Conservation (phyloP, 2,329 filamentous ascomycete genomes). For the Lachnellula suecica region DNA sequence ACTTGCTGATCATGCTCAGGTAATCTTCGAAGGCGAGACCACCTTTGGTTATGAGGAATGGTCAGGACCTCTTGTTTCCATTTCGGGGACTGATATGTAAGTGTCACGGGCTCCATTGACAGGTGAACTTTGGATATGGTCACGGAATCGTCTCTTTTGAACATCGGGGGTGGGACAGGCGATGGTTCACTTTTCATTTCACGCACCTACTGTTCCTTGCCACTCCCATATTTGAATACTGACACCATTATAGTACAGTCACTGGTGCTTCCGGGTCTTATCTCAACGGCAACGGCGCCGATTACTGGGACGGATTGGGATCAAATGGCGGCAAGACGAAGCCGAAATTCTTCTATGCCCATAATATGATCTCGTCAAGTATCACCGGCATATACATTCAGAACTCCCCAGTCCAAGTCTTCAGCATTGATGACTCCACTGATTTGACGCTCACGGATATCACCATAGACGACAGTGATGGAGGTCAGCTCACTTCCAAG, state of each 20-base stretch:
- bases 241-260: no score
- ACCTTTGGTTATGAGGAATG: slow-evolving; percentile 66
- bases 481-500: slow-evolving; percentile 36
- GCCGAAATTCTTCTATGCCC: slow-evolving; percentile 60
- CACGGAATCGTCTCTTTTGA: no score
- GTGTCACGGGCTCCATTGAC: no score
- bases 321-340: slow-evolving; percentile 57
- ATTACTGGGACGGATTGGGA: slow-evolving; percentile 62
- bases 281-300: slow-evolving; percentile 54
- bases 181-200: no score
- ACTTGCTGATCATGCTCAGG: slow-evolving; percentile 2
- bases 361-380: slow-evolving; percentile 47
- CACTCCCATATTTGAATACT: no score
- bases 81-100: slow-evolving; percentile 55
- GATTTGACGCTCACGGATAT: slow-evolving; percentile 47
- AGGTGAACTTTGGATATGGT: no score
- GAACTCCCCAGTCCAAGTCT: slow-evolving; percentile 51
- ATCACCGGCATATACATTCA: slow-evolving; percentile 49
- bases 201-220: no score
- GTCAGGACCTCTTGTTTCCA: slow-evolving; percentile 60
- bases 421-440: slow-evolving; percentile 38
- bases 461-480: slow-evolving; percentile 55
- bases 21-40: slow-evolving; percentile 65
- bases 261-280: slow-evolving; percentile 49
- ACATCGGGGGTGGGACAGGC: no score